Base-by-base conservation (phyloP, 441 rosid genomes). In the Corymbia calophylla region DNA sequence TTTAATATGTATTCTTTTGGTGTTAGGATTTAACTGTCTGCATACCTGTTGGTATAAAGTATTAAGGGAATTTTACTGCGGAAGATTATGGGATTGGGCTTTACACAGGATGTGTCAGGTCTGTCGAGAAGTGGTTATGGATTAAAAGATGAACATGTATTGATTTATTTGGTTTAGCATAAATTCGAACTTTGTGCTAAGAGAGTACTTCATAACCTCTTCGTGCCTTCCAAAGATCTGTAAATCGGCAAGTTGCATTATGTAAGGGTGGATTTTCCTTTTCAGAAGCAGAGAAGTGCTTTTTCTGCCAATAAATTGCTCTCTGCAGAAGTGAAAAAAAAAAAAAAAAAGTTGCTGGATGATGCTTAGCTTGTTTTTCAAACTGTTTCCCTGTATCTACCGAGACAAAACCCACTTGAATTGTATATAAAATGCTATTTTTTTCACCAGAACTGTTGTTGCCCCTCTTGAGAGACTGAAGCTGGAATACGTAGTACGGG, bases 381-480 rank as follows among this genome's bases (percentile, higher is more conserved):
- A 56, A 23, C 51, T 23, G 51, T 77, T 39, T 88, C 88, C 49
- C 48, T 29, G 27, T 84, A n/a, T 35, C 82, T 85, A 39, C 84
- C 8, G n/a, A 39, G 82, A 48, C 17, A 48, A 48, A 25, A 55
- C 19, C 21, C 23, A 6, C 88, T 56, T 49, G n/a, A 77, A 44
- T 87, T 91, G 87, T 48, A 53, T 87, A 87, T 25, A 25, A 77
- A 53, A 23, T 84, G 80, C n/a, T 31, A 68, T 80, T 53, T 32
- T 35, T 32, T 88, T 68, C 88, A 86, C 87, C 95, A 97, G 99
- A 93, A 97, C 99, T 91, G 93, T 94, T 68, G 94, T 97, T 90
- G 99, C 99, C 62, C 99, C 99, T 70, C 92, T 96, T 81, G 99
- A 97, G 93, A 93, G 99, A 93, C 87, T 97, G 94, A 96, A 97